These are phyloP conservation scores for Breviolum minutum DNA, from an alignment of 73 alveolate genomes.

Conservation along the genomic window DNA sequence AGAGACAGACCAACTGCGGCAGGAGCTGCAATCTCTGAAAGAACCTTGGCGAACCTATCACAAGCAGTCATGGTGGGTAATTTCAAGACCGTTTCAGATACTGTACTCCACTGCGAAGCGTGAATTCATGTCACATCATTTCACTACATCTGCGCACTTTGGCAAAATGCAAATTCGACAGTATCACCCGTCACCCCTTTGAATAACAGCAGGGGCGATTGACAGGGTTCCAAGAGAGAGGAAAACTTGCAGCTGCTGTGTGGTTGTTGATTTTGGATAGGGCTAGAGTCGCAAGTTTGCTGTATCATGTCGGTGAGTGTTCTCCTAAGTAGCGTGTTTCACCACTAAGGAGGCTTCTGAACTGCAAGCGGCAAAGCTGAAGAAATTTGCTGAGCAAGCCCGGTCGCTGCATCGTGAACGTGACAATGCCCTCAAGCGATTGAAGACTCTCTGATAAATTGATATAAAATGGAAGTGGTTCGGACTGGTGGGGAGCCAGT, in stretches of 20 bases:
- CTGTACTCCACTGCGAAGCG: no score
- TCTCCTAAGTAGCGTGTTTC: no score
- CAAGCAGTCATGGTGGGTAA: no score
- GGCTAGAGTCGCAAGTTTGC: no score
- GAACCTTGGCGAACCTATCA: neutral
- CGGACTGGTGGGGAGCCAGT: no score
- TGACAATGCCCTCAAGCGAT: constrained; percentile 41
- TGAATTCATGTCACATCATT: neutral
- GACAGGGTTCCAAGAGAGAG: no score
- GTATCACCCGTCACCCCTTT: neutral
- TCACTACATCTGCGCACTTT: neutral
- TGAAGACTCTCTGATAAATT: neutral
- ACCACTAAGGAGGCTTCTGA: neutral
- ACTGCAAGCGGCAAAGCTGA: constrained; percentile 34
- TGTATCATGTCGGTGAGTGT: no score
- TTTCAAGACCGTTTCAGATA: no score
- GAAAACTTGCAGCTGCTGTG: no score
- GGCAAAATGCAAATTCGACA: no score
- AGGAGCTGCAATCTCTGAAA: neutral
- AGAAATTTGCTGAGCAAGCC: constrained; percentile 30
- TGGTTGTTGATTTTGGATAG: no score
- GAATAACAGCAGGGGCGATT: no score
- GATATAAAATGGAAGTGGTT: neutral
- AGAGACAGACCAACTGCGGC: neutral
- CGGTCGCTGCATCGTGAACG: constrained; percentile 71